Evolutionary conservation across 345 rosid species (phyloP), one percentile per base, ranked within the genome.

Genomic region (Lumnitzera racemosa): DNA sequence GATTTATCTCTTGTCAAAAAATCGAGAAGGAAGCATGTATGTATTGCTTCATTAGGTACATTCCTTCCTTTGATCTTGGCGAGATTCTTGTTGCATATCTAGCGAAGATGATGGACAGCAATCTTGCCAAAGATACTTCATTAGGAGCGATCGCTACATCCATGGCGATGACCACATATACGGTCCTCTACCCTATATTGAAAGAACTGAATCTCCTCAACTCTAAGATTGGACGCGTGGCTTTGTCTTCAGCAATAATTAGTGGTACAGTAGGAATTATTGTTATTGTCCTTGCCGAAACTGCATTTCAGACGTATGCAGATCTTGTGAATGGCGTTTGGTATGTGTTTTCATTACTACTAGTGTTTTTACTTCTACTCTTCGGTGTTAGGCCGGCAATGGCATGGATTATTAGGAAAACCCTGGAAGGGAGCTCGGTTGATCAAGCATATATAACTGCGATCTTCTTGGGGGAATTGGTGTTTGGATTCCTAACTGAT

Each of bases 191-290:
- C 70, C 78, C 78, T 0, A 53, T 84, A 41, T 77, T 84, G 48
- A 74, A 75, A 43, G 90, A 84, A 59, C 57, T 82, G 50, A 87
- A 84, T 58, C 75, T 87, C 11, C 75, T 84, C 12, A 82, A 78
- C 76, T 84, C 95, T 5, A 88, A 87, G 56, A 61, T 82, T 2
- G 88, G 95, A 0, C 71, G 84, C 57, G 55, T 82, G 53, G 86
- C 90, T 12, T 58, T 84, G 66, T 70, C 87, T 0, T 61, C 75
- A 0, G 60, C 86, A 15, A 56, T 87, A 6, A 67, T 82, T 20
- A 61, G 76, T 14, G 90, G 80, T 53, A 64, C 57, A 31, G 51
- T 64, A 3, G 84, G 67, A 41, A 24, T 84, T 12, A 15, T 13
- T 29, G 54, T 57, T 3, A 15, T 79, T n/a, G 20, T 76, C 2